Conservation (phyloP, 352 stramenopile species). For the Saprolegnia diclina region DNA sequence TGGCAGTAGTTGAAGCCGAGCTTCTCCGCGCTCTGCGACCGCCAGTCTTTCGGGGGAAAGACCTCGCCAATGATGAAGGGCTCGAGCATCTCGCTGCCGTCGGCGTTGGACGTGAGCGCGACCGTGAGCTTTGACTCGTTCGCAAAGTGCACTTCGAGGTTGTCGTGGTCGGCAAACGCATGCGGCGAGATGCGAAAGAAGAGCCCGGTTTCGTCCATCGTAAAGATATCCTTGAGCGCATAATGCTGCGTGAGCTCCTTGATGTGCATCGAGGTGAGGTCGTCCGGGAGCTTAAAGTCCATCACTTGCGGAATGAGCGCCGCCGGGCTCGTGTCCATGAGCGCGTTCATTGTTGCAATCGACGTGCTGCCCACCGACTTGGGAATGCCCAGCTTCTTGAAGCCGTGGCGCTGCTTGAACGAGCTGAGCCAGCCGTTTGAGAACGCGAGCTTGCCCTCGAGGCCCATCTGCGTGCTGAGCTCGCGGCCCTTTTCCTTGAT, state of each 20-base stretch:
- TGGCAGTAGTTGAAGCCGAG: slow-evolving; percentile 77
- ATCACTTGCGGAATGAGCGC: slow-evolving; percentile 21
- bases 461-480: slow-evolving; percentile 75
- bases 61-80: slow-evolving; percentile 78
- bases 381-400: slow-evolving; percentile 22
- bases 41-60: slow-evolving; percentile 66
- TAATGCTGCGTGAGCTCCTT: slow-evolving; percentile 79
- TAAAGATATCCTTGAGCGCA: slow-evolving; percentile 77
- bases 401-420: slow-evolving; percentile 68
- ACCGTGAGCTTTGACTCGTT: slow-evolving; percentile 69
- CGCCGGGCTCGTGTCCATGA: slow-evolving; percentile 9
- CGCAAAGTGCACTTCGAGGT: slow-evolving; percentile 64
- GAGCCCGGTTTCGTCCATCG: slow-evolving; percentile 79
- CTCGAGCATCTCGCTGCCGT: slow-evolving; percentile 69
- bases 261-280: slow-evolving; percentile 79
- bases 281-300: slow-evolving; percentile 29
- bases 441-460: slow-evolving; percentile 71
- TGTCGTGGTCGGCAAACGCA: slow-evolving; percentile 77
- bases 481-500: slow-evolving; percentile 84
- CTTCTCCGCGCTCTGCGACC: slow-evolving; percentile 68
- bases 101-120: slow-evolving; percentile 56
- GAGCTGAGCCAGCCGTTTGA: slow-evolving; percentile 76
- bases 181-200: slow-evolving; percentile 82
- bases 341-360: slow-evolving; percentile 15
- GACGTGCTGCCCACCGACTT: not conserved